These are phyloP conservation scores for Hygrocybe coccinea DNA, from an alignment of 768 basidiomycete species.

Conservation along the genomic window DNA sequence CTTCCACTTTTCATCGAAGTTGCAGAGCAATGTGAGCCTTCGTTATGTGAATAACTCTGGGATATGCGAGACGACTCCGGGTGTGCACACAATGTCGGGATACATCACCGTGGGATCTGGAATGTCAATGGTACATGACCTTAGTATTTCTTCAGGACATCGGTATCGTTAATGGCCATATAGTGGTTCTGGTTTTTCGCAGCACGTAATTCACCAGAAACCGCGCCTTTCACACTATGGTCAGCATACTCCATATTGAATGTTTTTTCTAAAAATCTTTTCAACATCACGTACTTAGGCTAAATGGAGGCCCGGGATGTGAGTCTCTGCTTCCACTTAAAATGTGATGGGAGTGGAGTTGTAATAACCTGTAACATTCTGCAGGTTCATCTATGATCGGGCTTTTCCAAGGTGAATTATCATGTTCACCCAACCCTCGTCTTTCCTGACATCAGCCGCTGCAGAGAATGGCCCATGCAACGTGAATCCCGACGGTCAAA, in stretches of 20 bases:
- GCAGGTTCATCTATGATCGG: slow-evolving; percentile 52
- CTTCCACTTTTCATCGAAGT: slow-evolving; percentile 18
- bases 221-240: slow-evolving; percentile 65
- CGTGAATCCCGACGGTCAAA: slow-evolving; percentile 50
- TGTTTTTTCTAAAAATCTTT: neutral
- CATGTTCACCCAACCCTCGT: neutral
- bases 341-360: neutral
- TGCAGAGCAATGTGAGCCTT: slow-evolving; percentile 28
- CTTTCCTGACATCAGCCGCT: neutral
- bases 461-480: slow-evolving; percentile 61
- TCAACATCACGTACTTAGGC: slow-evolving; percentile 27
- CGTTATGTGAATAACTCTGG: slow-evolving; percentile 56
- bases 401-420: slow-evolving; percentile 51
- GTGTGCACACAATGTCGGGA: slow-evolving; percentile 55
- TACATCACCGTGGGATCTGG: slow-evolving; percentile 54
- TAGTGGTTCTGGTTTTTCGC: slow-evolving; percentile 79
- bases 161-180: neutral
- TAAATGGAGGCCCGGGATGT: slow-evolving; percentile 60
- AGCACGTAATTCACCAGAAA: slow-evolving; percentile 52
- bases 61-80: slow-evolving; percentile 61
- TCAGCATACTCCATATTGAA: slow-evolving; percentile 16
- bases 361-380: neutral
- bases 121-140: slow-evolving; percentile 49
- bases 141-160: neutral
- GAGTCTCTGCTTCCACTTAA: neutral